These are phyloP conservation scores for Pleurotus sapidus DNA, from an alignment of 768 basidiomycete species.

Conservation along the genomic window DNA sequence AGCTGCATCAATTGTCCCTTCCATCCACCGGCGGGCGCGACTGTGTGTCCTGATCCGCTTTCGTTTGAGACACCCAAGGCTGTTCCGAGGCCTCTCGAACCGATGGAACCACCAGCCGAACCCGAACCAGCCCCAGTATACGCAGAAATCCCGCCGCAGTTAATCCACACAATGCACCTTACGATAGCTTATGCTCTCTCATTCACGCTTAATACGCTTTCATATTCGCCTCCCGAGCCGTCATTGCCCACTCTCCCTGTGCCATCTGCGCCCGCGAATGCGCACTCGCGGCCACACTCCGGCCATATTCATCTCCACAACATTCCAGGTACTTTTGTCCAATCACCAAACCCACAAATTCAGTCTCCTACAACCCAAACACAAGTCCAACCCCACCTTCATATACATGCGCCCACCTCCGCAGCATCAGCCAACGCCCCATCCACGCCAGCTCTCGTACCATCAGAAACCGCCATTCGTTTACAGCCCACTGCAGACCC, in stretches of 20 bases:
- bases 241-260: constrained; percentile 14
- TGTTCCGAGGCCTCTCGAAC: constrained; percentile 26
- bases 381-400: not conserved
- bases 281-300: not conserved
- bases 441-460: constrained; percentile 29
- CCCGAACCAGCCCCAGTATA: not conserved
- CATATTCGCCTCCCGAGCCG: constrained; percentile 79
- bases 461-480: constrained; percentile 65
- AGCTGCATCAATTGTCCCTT: constrained; percentile 62
- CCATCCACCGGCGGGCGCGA: constrained; percentile 54
- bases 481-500: constrained; percentile 76
- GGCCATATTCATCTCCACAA: constrained; percentile 2
- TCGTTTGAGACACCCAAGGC: constrained; percentile 38
- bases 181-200: constrained; percentile 79
- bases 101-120: not conserved
- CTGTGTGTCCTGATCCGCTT: constrained; percentile 10
- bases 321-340: constrained; percentile 1
- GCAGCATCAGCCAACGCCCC: not conserved
- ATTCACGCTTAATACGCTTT: constrained; percentile 80
- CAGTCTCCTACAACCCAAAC: not conserved
- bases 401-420: not conserved
- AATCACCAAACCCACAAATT: not conserved
- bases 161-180: constrained; percentile 70
- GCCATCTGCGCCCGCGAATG: not conserved
- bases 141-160: constrained; percentile 48